A percentile compares a stretch with the other conserved stretches of the same genome.
These are phyloP conservation scores for Phytopythium oedochilum DNA, from an alignment of 352 stramenopile species.

Conservation along the genomic window DNA sequence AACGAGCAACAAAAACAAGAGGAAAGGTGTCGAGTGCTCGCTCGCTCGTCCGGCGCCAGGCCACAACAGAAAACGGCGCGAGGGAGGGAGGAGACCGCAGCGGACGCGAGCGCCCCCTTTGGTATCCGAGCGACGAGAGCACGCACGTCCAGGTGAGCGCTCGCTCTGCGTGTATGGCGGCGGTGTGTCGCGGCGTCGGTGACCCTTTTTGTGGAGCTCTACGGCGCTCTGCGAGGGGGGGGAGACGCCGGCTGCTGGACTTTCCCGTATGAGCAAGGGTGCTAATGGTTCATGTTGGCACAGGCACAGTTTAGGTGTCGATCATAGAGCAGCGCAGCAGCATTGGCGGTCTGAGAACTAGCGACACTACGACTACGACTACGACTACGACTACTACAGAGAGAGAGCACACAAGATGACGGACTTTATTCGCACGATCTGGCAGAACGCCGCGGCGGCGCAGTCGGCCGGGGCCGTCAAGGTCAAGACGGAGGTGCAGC, in stretches of 20 bases:
- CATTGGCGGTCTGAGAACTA: too few species aligned
- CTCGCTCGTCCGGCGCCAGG: too few species aligned
- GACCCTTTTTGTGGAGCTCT: too few species aligned
- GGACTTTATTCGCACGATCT: constrained; percentile 75
- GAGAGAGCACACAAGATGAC: constrained; percentile 35
- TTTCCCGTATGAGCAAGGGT: background rate
- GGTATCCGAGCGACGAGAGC: background rate
- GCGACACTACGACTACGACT: background rate
- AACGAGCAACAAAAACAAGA: constrained; percentile 2
- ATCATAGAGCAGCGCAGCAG: constrained; percentile 1
- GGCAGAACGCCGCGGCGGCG: constrained; percentile 28
- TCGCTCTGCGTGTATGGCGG: background rate
- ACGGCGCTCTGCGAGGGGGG: too few species aligned
- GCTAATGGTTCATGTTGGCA: background rate
- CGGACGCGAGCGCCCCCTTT: background rate
- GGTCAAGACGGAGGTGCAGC: constrained; percentile 34
- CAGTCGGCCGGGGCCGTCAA: background rate
- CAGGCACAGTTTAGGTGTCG: constrained; percentile 4
- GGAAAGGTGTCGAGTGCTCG: background rate
- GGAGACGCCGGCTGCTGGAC: background rate
- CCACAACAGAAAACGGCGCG: constrained; percentile 1
- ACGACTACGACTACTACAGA: background rate
- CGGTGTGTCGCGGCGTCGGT: background rate
- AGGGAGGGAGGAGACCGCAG: background rate
- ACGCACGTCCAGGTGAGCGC: background rate